These are phyloP conservation scores for Harrya chromipes DNA, from an alignment of 768 basidiomycete genomes.

Conservation along the genomic window DNA sequence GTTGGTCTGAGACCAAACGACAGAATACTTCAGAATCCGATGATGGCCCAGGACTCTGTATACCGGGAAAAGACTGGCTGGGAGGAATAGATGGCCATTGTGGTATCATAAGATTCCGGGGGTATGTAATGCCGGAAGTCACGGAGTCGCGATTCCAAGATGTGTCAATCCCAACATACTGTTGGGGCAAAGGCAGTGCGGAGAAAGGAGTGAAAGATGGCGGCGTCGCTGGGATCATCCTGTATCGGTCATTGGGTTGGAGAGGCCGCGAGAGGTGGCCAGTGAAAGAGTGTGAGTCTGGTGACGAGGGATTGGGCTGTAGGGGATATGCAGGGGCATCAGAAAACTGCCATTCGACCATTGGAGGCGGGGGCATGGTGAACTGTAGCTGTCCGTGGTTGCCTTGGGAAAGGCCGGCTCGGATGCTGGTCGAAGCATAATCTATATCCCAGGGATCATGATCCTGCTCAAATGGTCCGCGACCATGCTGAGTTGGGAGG, in stretches of 20 bases:
- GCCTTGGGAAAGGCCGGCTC: background rate
- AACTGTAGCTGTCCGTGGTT: slow-evolving; percentile 1
- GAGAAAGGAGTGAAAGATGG: slow-evolving; percentile 1
- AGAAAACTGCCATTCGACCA: slow-evolving; percentile 8
- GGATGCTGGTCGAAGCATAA: background rate
- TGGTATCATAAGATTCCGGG: slow-evolving; percentile 1
- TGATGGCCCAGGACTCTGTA: background rate
- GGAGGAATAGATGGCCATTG: slow-evolving; percentile 2
- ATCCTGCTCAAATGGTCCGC: background rate
- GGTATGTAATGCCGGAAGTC: background rate
- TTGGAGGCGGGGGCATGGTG: background rate
- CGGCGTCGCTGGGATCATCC: background rate
- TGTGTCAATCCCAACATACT: background rate
- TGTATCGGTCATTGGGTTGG: slow-evolving; percentile 2
- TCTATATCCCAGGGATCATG: slow-evolving; percentile 1
- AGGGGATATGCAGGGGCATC: background rate
- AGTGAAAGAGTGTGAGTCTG: background rate
- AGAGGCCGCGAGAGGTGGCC: background rate
- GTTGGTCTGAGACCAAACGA: slow-evolving; percentile 4
- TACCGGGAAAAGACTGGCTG: background rate
- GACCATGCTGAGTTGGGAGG: background rate
- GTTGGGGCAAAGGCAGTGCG: slow-evolving; percentile 1
- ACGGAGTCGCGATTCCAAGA: slow-evolving; percentile 2
- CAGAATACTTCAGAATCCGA: background rate
- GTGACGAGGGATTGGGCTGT: background rate